These are phyloP conservation scores for Parmales sp. DNA, from an alignment of 108 stramenopile species.

Conservation along the genomic window DNA sequence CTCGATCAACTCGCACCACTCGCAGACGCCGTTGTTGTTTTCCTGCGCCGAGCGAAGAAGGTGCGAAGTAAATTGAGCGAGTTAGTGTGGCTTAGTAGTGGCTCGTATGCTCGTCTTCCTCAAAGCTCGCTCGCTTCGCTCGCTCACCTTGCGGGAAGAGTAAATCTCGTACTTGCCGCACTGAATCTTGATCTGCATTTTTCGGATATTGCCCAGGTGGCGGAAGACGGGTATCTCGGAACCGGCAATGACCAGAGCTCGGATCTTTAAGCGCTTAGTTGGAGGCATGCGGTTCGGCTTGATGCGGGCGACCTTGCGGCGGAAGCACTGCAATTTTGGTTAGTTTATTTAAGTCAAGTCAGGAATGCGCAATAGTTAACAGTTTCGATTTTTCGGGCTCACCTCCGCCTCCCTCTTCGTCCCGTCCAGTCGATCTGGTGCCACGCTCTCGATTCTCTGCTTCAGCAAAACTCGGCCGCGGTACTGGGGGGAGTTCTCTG, in stretches of 20 bases:
- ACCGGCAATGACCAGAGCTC: conserved; percentile 22
- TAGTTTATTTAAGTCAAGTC: too few relatives aligned
- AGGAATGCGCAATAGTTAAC: too few relatives aligned
- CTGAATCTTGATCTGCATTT: conserved; percentile 21
- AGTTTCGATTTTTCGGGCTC: background rate
- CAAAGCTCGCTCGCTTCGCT: too few relatives aligned
- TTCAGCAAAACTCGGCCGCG: conserved; percentile 19
- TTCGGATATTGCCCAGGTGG: background rate
- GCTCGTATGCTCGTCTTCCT: too few relatives aligned
- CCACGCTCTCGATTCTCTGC: background rate
- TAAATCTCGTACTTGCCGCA: conserved; percentile 22
- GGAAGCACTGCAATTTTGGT: too few relatives aligned
- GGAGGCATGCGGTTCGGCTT: conserved; percentile 14
- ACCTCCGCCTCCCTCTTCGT: background rate
- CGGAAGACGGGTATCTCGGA: conserved; percentile 19
- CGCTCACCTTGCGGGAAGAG: too few relatives aligned
- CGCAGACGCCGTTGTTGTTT: conserved; percentile 19
- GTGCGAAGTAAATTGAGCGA: too few relatives aligned
- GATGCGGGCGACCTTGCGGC: background rate
- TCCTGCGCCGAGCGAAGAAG: too few relatives aligned
- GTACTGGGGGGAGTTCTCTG: conserved; percentile 18
- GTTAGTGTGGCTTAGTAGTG: too few relatives aligned
- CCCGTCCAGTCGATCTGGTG: conserved; percentile 5
- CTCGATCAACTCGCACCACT: conserved; percentile 16
- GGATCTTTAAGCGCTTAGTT: conserved; percentile 7